A percentile compares a stretch with the other conserved stretches of the same genome.
Evolutionary conservation across 2,329 filamentous ascomycete genomes (phyloP).

Genomic region (Neonectria sp.): DNA sequence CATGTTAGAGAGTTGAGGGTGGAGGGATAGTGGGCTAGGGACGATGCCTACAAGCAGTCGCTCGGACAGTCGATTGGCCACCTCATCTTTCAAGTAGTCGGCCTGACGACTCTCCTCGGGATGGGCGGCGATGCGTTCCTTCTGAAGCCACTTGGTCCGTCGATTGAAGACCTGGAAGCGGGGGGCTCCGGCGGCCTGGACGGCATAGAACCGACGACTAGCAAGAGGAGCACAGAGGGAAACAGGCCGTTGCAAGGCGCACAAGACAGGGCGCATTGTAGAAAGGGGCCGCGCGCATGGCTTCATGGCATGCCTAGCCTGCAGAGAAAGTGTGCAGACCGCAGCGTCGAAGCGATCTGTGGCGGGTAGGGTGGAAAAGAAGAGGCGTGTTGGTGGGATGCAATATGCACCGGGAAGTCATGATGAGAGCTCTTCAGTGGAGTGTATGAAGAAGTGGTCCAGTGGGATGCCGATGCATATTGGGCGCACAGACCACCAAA

Average conservation of each 20-base stretch:
- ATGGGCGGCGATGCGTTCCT: constrained; percentile 84
- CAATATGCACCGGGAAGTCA: constrained; percentile 39
- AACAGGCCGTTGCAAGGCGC: constrained; percentile 39
- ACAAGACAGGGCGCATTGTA: constrained; percentile 46
- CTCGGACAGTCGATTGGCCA: constrained; percentile 87
- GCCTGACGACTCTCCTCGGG: constrained; percentile 81
- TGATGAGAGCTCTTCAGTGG: constrained; percentile 46
- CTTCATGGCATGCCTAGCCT: constrained; percentile 49
- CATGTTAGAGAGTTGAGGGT: constrained; percentile 31
- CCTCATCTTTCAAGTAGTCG: constrained; percentile 95
- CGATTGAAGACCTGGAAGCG: constrained; percentile 93
- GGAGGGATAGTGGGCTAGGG: not conserved
- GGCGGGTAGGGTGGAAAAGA: not conserved
- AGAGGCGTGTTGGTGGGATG: constrained; percentile 32
- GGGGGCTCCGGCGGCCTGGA: constrained; percentile 82
- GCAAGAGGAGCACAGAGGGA: constrained; percentile 30
- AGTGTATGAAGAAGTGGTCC: not conserved
- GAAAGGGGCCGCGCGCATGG: constrained; percentile 45
- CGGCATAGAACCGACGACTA: constrained; percentile 76
- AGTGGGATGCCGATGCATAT: not conserved
- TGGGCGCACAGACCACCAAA: constrained; percentile 40
- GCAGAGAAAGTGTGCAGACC: constrained; percentile 32
- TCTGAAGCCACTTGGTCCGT: constrained; percentile 89
- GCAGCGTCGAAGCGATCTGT: constrained; percentile 10
- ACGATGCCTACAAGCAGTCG: constrained; percentile 76